These are phyloP conservation scores for Vitis cinerea DNA, from an alignment of 164 flowering plant genomes.

Conservation along the genomic window DNA sequence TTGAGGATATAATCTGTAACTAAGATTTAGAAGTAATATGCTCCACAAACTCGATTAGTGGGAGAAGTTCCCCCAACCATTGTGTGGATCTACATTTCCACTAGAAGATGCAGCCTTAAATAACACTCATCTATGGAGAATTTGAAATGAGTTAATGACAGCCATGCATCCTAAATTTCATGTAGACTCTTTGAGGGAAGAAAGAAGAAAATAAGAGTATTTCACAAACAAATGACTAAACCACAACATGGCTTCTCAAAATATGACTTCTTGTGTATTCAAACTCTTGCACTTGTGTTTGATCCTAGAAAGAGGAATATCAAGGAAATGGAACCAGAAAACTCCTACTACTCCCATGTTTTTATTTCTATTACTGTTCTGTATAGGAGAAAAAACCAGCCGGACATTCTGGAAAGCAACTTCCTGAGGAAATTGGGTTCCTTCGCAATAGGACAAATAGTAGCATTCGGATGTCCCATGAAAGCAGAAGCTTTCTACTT, in stretches of 20 bases:
- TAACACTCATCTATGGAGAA: neutral
- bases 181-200: neutral
- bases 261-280: no score
- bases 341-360: no score
- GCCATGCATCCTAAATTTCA: neutral
- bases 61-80: neutral
- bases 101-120: neutral
- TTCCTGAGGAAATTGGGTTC: neutral
- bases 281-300: no score
- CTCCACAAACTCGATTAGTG: neutral
- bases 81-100: neutral
- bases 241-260: neutral
- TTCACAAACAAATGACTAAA: neutral
- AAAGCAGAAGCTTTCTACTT: no score
- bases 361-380: no score
- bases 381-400: no score
- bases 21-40: no score
- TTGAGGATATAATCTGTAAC: neutral
- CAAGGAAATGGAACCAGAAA: no score
- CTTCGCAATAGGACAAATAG: neutral
- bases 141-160: neutral
- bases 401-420: no score
- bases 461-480: no score
- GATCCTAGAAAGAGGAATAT: no score
- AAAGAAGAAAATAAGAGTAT: neutral